Evolutionary conservation across 164 flowering plant species (phyloP), one percentile per base, ranked within the genome.

Genomic region (Magnolia changhungtana): DNA sequence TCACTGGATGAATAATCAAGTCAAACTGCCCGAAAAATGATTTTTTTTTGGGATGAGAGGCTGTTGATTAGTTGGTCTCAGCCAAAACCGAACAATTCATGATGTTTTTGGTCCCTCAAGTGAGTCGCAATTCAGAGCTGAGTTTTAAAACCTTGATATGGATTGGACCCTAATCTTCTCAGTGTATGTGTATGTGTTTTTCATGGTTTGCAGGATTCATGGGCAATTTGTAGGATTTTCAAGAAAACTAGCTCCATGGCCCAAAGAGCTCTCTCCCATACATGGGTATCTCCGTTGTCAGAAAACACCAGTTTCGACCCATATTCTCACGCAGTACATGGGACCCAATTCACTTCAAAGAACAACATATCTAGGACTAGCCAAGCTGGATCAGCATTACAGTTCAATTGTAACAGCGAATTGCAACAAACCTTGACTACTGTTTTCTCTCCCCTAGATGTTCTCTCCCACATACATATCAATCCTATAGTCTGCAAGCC

Each of bases 211-310:
- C 91, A 96, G 98, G 99, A 96, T 76, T 84, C 95, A 74, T 93
- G 98, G 99, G 99, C 99, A 31, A 96, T 96, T 59, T 96, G 99
- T 77, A 90, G 97, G 85, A 96, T 96, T 75, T 96, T 96, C 87
- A 92, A 93, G 94, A 96, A 96, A 85, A 77, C 92, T 27, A 90
- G 80, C 81, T 85, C 98, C n/a, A 83, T 84, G 61, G 85, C 96
- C 37, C 98, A 91, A 75, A 90, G 96, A 83, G 91, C 94, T 23
- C 81, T 88, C 49, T 90, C 97, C 66, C 94, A 91, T 63, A 89
- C 98, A 8, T 95, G 97, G 96, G 87, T 88, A 55, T 79, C 87
- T 61, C 81, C 88, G 52, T 24, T 83, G 14, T 80, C 85, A 0
- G 88, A 86, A 83, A 67, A 80, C 23, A 45, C 78, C 27, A 72